A percentile compares a stretch with the other conserved stretches of the same genome.
Evolutionary conservation across 768 basidiomycete genomes (phyloP).

Genomic region (Gautieria morchelliformis): DNA sequence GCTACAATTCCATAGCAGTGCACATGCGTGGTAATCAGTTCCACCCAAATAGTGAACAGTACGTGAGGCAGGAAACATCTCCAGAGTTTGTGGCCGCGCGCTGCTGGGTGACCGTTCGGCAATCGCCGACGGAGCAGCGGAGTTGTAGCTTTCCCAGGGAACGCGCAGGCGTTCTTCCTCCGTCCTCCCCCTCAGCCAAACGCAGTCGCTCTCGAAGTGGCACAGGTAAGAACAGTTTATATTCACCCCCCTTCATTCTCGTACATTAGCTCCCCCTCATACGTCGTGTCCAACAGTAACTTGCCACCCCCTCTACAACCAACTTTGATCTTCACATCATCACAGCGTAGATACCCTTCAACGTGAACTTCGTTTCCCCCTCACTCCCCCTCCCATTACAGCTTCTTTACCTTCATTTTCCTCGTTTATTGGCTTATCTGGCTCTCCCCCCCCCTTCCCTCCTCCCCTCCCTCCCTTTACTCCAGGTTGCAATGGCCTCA

Average conservation of each 20-base stretch:
- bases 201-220: no score
- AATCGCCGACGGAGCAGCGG: constrained; percentile 4
- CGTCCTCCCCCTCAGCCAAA: neutral
- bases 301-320: no score
- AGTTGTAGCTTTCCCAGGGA: constrained; percentile 1
- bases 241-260: neutral
- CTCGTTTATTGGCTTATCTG: neutral
- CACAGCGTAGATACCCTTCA: neutral
- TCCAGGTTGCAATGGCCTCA: neutral
- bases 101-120: neutral
- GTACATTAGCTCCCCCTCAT: neutral
- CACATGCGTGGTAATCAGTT: no score
- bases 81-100: no score
- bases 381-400: neutral
- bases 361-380: neutral
- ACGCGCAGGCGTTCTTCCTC: neutral
- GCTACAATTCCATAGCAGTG: no score
- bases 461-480: neutral
- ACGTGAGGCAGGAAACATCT: no score
- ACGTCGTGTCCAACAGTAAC: no score
- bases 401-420: neutral
- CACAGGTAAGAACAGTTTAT: no score
- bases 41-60: no score
- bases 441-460: neutral
- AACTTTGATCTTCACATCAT: neutral